Evolutionary conservation across 202 grass and related monocot species (phyloP).

Genomic region (Dendrocalamus latiflorus): DNA sequence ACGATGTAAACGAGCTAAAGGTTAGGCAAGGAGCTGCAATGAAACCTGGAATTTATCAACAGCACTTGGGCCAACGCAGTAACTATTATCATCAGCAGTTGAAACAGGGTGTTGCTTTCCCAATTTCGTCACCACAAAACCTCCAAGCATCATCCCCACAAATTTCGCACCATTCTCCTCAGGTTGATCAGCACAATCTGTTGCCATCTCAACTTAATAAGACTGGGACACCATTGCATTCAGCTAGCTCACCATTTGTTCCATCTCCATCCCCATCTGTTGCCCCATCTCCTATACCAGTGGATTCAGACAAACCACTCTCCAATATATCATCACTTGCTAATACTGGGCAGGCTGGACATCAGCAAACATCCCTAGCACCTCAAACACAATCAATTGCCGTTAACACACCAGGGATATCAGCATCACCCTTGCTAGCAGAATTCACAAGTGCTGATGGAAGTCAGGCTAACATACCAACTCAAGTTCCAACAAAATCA

Average conservation of each 20-base stretch:
- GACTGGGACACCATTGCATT: too few species aligned
- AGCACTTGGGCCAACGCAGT: conserved; percentile 40
- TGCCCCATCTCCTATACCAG: too few species aligned
- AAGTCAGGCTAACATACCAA: conserved; percentile 55
- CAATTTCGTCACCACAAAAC: conserved; percentile 92
- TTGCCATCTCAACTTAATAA: too few species aligned
- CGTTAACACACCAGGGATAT: too few species aligned
- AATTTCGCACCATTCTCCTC: conserved; percentile 83
- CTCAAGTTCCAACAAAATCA: conserved; percentile 53
- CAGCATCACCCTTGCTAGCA: conserved; percentile 84
- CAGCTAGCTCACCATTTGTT: too few species aligned
- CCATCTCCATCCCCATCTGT: too few species aligned
- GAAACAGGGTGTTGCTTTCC: conserved; percentile 54
- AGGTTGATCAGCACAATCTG: too few species aligned
- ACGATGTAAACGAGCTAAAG: conserved; percentile 65
- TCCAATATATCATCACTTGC: too few species aligned
- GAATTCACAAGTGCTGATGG: conserved; percentile 79
- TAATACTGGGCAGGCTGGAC: too few species aligned
- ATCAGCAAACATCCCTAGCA: too few species aligned
- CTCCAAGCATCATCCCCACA: conserved; percentile 92
- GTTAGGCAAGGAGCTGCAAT: conserved; percentile 63
- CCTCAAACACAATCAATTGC: too few species aligned
- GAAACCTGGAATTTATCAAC: conserved; percentile 81
- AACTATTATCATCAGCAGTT: conserved; percentile 74
- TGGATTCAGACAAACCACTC: too few species aligned